Base-by-base conservation (phyloP, 2,329 filamentous ascomycete genomes). In the Leptographium radiaticola region DNA sequence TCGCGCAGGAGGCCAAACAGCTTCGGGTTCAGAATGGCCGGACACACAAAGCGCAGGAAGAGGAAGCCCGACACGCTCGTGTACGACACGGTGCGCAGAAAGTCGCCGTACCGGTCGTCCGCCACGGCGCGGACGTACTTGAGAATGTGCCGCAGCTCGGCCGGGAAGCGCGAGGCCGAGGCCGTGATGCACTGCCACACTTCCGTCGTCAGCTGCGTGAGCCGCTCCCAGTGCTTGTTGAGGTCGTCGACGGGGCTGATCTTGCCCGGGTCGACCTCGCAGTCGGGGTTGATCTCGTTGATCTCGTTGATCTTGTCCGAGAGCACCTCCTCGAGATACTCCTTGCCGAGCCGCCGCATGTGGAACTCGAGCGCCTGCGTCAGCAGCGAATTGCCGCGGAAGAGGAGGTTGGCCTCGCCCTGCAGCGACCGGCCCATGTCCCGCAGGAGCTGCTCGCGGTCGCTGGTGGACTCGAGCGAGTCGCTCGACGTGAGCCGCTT, bases 41-140 rank as follows among this genome's bases (percentile, higher is more conserved):
- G 91, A 64, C 90, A 95, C 63, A 97, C 93, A 72, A 96, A 96
- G 6, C 91, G 84, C 57, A 97, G 75, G 66, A 97, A 97, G 13
- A 97, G 70, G 64, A 97, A 97, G 0, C 91, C 91, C 46, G 89
- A 95, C 2, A 97, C 89, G 65, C 89, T 95, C 52, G 90, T 96
- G 65, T 95, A 97, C 47, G 85, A 82, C 40, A 95, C 89, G 2
- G 87, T 91, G 33, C 89, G 83, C 44, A 95, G 72, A 62, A 94
- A 96, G 66, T 95, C 89, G 33, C 91, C 91, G 65, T 95, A 97
- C 18, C 90, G 84, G 66, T 96, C 90, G 62, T 96, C 91, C 16
- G 91, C 90, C 55, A 94, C 94, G 9, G 89, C 89, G 52, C 89
- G 80, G 51, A 97, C 87, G 62, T 95, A 95, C 63, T 94, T 86